Conservation (phyloP, 2,329 filamentous ascomycete species). For the Xylogone sp. region DNA sequence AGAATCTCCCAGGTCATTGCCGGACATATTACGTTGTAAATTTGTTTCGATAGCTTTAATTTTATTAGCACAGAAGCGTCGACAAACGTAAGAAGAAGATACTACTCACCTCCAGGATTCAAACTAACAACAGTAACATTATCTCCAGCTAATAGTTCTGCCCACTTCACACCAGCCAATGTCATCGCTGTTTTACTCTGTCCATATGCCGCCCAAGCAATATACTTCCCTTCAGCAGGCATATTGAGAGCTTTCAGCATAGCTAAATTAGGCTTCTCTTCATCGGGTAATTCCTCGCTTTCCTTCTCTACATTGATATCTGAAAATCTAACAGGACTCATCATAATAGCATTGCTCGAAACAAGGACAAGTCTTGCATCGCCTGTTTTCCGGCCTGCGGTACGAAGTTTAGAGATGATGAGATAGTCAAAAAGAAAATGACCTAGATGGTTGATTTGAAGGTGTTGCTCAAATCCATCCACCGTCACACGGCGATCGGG, state of each 20-base stretch:
- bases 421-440: slow-evolving; percentile 16
- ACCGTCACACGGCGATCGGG: neutral
- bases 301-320: slow-evolving; percentile 13
- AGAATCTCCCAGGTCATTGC: no score
- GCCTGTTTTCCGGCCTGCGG: neutral
- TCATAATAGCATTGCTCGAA: slow-evolving; percentile 12
- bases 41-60: no score
- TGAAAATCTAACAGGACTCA: slow-evolving; percentile 26
- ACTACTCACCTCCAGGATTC: slow-evolving; percentile 16
- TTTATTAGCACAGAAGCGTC: no score
- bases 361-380: slow-evolving; percentile 12
- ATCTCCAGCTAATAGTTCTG: slow-evolving; percentile 4
- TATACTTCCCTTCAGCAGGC: slow-evolving; percentile 11
- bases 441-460: slow-evolving; percentile 16
- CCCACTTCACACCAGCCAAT: slow-evolving; percentile 13
- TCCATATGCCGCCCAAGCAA: slow-evolving; percentile 32
- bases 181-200: slow-evolving; percentile 43
- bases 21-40: no score
- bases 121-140: slow-evolving; percentile 11
- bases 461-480: slow-evolving; percentile 16
- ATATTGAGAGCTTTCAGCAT: slow-evolving; percentile 6
- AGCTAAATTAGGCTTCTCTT: slow-evolving; percentile 24
- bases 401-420: slow-evolving; percentile 4
- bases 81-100: neutral
- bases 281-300: slow-evolving; percentile 28